These are phyloP conservation scores for Celoporthe dispersa DNA, from an alignment of 2,329 filamentous ascomycete genomes.

Conservation along the genomic window DNA sequence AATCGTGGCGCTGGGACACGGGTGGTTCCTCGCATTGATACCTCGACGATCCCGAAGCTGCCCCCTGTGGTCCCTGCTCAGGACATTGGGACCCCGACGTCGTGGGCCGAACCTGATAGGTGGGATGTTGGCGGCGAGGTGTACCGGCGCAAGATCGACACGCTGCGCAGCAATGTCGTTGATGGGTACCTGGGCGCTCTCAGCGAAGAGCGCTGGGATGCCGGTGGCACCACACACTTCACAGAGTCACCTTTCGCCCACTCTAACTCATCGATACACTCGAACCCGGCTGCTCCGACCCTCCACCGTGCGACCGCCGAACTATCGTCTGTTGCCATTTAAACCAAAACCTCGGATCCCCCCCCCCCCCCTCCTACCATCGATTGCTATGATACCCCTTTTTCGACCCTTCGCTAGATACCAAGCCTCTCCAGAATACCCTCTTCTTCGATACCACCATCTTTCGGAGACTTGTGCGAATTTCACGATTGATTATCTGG, in stretches of 20 bases:
- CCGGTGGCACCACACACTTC: slow-evolving; percentile 45
- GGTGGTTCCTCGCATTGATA: slow-evolving; percentile 45
- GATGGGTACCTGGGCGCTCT: slow-evolving; percentile 86
- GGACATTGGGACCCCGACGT: slow-evolving; percentile 36
- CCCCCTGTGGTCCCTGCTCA: slow-evolving; percentile 39
- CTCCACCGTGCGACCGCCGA: slow-evolving; percentile 52
- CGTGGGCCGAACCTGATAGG: slow-evolving; percentile 53
- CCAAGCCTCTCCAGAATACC: slow-evolving; percentile 14
- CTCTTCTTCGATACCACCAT: slow-evolving; percentile 18
- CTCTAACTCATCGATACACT: slow-evolving; percentile 42
- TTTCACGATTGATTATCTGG: slow-evolving; percentile 24
- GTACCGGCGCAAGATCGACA: slow-evolving; percentile 87
- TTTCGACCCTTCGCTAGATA: slow-evolving; percentile 12
- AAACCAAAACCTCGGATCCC: neutral
- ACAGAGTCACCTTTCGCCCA: slow-evolving; percentile 44
- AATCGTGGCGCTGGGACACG: slow-evolving; percentile 39
- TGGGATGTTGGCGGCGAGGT: slow-evolving; percentile 75
- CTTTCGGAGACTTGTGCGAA: slow-evolving; percentile 8
- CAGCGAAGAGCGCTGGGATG: slow-evolving; percentile 74
- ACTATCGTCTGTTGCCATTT: slow-evolving; percentile 14
- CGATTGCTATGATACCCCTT: slow-evolving; percentile 28
- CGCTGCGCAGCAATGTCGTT: slow-evolving; percentile 81
- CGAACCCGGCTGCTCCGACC: slow-evolving; percentile 44
- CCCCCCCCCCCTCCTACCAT: slow-evolving; percentile 7
- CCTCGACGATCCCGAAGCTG: slow-evolving; percentile 41